Evolutionary conservation across 139 green algal species (phyloP).

Genomic region (Mychonastes homosphaera): DNA sequence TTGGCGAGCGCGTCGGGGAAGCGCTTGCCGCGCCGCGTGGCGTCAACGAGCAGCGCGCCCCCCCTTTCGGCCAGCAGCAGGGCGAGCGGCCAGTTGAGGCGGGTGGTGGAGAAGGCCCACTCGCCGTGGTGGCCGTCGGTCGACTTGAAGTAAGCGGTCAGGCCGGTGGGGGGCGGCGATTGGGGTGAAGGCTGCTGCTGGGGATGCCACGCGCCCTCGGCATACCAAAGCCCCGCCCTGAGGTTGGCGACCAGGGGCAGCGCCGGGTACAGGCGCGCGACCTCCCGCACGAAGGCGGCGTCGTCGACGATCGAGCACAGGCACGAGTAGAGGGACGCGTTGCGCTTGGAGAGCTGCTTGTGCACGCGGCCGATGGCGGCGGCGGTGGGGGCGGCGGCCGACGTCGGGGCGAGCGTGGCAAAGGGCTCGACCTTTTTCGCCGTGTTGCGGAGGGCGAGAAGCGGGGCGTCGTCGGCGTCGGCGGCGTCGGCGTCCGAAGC

Average conservation of each 20-base stretch:
- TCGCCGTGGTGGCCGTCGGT: slow-evolving; percentile 85
- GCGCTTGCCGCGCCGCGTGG: slow-evolving; percentile 76
- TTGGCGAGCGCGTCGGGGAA: slow-evolving; percentile 89
- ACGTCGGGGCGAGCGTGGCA: too few species aligned
- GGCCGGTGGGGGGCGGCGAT: too few species aligned
- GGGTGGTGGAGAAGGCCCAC: slow-evolving; percentile 70
- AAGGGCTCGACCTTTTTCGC: too few species aligned
- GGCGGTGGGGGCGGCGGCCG: too few species aligned
- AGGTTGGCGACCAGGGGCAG: slow-evolving; percentile 79
- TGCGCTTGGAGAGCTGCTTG: slow-evolving; percentile 27
- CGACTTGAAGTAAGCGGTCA: slow-evolving; percentile 90
- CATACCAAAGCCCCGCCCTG: slow-evolving; percentile 82
- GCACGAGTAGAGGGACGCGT: slow-evolving; percentile 66
- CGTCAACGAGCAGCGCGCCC: slow-evolving; percentile 81
- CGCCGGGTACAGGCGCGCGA: slow-evolving; percentile 14
- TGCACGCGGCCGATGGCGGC: too few species aligned
- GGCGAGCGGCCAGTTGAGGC: slow-evolving; percentile 81
- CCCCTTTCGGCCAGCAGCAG: slow-evolving; percentile 31
- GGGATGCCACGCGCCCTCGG: neutral
- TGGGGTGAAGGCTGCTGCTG: slow-evolving; percentile 7
- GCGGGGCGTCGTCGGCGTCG: too few species aligned
- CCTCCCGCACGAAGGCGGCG: slow-evolving; percentile 58
- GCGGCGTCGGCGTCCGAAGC: too few species aligned
- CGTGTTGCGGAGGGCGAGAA: too few species aligned
- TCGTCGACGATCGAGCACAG: slow-evolving; percentile 59